phyloP scores from a whole-genome alignment of 148 eudicot genomes.

The Camellia japonica region DNA sequence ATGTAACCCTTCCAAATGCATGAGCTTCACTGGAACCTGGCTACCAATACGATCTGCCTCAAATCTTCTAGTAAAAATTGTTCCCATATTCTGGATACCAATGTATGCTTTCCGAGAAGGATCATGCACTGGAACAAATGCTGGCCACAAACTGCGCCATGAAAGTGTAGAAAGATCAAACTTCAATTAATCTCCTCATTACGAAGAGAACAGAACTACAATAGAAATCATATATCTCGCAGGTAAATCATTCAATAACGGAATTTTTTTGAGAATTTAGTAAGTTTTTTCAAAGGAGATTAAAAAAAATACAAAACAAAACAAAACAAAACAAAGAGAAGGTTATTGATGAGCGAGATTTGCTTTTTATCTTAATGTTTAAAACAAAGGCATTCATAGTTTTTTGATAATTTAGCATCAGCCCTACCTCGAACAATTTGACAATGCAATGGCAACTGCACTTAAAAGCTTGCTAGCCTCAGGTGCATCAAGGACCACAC shows the following conservation, averaged over 20 bases:
- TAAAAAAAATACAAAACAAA: background rate
- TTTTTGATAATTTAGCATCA: constrained; percentile 8
- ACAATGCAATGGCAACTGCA: constrained; percentile 93
- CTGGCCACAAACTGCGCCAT: constrained; percentile 85
- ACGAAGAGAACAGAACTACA: background rate
- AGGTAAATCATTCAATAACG: background rate
- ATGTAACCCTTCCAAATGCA: constrained; percentile 96
- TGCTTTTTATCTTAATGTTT: background rate
- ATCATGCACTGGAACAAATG: constrained; percentile 96
- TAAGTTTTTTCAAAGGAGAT: background rate
- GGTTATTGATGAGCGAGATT: background rate
- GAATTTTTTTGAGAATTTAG: background rate
- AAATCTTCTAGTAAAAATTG: constrained; percentile 90
- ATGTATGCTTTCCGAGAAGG: constrained; percentile 92
- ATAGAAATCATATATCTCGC: background rate
- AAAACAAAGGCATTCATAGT: background rate
- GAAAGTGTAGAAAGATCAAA: constrained; percentile 12
- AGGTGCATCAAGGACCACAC: constrained; percentile 89
- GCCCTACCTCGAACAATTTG: constrained; percentile 79
- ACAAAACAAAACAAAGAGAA: background rate
- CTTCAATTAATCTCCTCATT: constrained; percentile 9
- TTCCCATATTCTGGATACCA: constrained; percentile 97
- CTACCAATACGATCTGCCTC: constrained; percentile 90
- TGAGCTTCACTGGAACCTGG: constrained; percentile 93
- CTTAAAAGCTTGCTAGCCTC: constrained; percentile 98